Evolutionary conservation across 169 alveolate genomes (phyloP).

Genomic region (Eimeria nieschulzi): DNA sequence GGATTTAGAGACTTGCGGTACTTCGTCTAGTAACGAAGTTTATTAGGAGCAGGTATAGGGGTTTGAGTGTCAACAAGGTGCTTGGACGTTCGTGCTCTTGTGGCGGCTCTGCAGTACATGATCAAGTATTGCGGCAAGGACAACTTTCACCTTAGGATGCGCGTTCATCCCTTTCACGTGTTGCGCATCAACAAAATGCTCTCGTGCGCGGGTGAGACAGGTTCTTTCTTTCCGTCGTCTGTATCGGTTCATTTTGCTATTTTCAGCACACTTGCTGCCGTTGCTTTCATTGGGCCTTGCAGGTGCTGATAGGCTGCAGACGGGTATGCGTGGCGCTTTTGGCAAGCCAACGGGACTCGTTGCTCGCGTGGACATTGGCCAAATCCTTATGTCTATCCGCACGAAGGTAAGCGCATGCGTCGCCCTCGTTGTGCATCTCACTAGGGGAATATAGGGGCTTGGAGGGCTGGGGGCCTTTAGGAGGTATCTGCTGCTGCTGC

Average conservation of each 20-base stretch:
- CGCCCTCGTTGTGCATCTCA: background rate
- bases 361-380: constrained; percentile 97
- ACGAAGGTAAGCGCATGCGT: constrained; percentile 82
- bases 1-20: no score
- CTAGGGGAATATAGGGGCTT: no score
- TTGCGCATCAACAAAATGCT: constrained; percentile 99
- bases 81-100: no score
- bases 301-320: constrained; percentile 80
- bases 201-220: constrained; percentile 96
- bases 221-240: background rate
- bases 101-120: constrained; percentile 88
- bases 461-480: no score
- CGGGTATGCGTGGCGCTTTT: constrained; percentile 99
- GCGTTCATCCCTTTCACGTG: constrained; percentile 99
- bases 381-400: constrained; percentile 95
- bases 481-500: background rate
- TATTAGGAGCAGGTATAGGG: no score
- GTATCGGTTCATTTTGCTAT: background rate
- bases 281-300: background rate
- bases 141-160: constrained; percentile 97
- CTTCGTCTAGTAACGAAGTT: no score
- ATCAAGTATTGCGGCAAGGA: constrained; percentile 97
- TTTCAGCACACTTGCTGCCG: background rate
- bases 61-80: no score
- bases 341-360: constrained; percentile 99